Percentiles rank a stretch among this genome's conserved stretches.
Conservation (phyloP, 495 filamentous ascomycete species). For the Lophiostoma macrostomum region DNA sequence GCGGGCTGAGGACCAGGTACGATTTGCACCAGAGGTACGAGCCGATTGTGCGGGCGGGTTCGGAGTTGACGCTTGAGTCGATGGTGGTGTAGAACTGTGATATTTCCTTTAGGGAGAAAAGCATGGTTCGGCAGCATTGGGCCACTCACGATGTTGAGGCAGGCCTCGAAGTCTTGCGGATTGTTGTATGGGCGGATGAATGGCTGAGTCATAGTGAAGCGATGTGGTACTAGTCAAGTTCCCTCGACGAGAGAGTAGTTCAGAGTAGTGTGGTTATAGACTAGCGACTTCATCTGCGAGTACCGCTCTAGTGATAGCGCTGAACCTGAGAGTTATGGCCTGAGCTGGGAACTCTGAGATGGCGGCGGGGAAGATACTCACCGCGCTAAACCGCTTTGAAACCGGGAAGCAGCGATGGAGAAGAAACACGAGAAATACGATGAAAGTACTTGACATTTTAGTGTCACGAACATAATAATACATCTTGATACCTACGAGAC, state of each 20-base stretch:
- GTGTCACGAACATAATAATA: no score
- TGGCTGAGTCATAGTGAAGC: constrained; percentile 1
- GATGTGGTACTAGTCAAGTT: background rate
- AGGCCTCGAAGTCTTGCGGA: constrained; percentile 2
- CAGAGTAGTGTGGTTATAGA: background rate
- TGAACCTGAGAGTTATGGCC: no score
- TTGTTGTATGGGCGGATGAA: constrained; percentile 11
- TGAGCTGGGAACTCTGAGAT: no score
- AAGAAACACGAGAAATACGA: no score
- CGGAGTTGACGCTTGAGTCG: constrained; percentile 2
- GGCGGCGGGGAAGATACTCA: no score
- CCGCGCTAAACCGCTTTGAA: no score
- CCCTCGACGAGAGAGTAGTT: background rate
- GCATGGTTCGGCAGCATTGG: no score
- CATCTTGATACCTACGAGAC: no score
- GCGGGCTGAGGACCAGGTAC: constrained; percentile 16
- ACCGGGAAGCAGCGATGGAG: no score
- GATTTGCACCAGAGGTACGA: constrained; percentile 20
- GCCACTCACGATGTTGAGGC: constrained; percentile 7
- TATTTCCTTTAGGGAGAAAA: no score
- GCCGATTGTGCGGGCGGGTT: constrained; percentile 25
- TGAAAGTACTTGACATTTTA: no score
- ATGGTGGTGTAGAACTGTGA: constrained; percentile 17
- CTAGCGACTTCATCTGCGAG: background rate
- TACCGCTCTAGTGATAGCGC: no score